phyloP scores from a whole-genome alignment of 306 rosid genomes.

The Vigna reflexopilosa region DNA sequence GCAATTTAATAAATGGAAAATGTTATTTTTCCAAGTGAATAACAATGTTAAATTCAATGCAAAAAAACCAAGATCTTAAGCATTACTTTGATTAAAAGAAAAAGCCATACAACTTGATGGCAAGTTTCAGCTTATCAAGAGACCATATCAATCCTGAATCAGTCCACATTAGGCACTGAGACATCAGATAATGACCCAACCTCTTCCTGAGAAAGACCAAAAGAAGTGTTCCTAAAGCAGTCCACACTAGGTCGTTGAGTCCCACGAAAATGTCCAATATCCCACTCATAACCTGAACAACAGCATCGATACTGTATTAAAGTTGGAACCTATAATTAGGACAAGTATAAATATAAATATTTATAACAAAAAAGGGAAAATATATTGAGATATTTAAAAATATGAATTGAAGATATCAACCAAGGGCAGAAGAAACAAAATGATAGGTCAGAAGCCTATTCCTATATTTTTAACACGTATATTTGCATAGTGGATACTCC shows the following conservation, averaged over 20 bases:
- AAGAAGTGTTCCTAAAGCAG: slow-evolving; percentile 93
- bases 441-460: background rate
- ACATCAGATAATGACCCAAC: slow-evolving; percentile 56
- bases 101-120: slow-evolving; percentile 22
- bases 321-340: slow-evolving; percentile 42
- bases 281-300: slow-evolving; percentile 96
- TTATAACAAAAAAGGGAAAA: slow-evolving; percentile 15
- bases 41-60: slow-evolving; percentile 10
- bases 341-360: background rate
- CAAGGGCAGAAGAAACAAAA: background rate
- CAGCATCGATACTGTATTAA: slow-evolving; percentile 45
- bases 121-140: slow-evolving; percentile 38
- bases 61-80: slow-evolving; percentile 31
- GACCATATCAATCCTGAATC: slow-evolving; percentile 27
- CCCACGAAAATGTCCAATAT: slow-evolving; percentile 85
- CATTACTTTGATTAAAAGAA: slow-evolving; percentile 13
- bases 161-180: slow-evolving; percentile 28
- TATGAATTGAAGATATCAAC: slow-evolving; percentile 13
- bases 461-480: background rate
- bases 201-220: slow-evolving; percentile 75
- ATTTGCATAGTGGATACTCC: background rate
- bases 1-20: slow-evolving; percentile 3
- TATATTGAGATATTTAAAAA: background rate
- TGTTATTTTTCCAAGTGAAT: background rate
- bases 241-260: slow-evolving; percentile 86